Evolutionary conservation across 2,329 filamentous ascomycete species (phyloP).

Genomic region (Blumeria hordei): DNA sequence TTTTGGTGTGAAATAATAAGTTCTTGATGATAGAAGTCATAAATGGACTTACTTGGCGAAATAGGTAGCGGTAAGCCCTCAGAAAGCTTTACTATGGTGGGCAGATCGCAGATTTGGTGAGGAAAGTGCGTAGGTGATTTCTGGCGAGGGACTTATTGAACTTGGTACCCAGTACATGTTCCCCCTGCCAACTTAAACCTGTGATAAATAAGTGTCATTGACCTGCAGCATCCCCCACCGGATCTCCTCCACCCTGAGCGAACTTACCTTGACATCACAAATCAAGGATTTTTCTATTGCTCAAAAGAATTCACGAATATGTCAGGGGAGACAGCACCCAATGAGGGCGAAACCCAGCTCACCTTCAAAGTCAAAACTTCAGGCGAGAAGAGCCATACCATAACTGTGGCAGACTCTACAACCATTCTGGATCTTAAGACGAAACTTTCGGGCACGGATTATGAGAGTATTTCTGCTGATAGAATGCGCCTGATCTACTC

Average conservation of each 20-base stretch:
- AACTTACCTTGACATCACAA: background rate
- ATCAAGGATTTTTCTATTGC: too few species aligned
- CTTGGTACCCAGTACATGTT: too few species aligned
- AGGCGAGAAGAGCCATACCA: constrained; percentile 59
- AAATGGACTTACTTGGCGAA: too few species aligned
- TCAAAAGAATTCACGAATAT: background rate
- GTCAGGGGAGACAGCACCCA: background rate
- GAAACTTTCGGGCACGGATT: constrained; percentile 59
- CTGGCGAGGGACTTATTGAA: too few species aligned
- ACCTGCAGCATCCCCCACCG: background rate
- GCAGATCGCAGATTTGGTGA: too few species aligned
- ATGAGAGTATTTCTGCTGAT: constrained; percentile 67
- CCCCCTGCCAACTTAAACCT: too few species aligned
- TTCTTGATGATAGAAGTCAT: too few species aligned
- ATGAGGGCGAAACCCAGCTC: constrained; percentile 38
- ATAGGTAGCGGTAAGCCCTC: too few species aligned
- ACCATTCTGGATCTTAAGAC: constrained; percentile 71
- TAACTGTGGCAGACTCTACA: constrained; percentile 56
- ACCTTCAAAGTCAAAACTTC: constrained; percentile 97
- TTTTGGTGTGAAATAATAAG: too few species aligned
- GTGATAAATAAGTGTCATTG: too few species aligned
- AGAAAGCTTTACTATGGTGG: too few species aligned
- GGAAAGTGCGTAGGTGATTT: too few species aligned
- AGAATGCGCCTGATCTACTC: constrained; percentile 94
- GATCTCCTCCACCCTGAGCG: background rate